phyloP scores from a whole-genome alignment of 2,329 filamentous ascomycete genomes.

The Aureobasidium sp. region DNA sequence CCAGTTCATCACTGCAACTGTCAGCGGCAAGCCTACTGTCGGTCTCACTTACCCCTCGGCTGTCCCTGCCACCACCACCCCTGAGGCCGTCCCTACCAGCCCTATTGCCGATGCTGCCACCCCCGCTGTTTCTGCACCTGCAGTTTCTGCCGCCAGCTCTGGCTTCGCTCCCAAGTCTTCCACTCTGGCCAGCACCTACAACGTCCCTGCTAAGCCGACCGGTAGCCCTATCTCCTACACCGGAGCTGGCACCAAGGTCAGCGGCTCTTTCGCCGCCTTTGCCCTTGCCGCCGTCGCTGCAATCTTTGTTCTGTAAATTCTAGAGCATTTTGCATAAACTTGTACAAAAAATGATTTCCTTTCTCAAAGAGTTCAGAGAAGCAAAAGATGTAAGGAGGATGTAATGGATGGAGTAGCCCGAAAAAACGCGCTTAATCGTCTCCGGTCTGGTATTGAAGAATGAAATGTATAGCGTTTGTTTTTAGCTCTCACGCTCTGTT shows the following conservation, averaged over 20 bases:
- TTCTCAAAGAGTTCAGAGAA: background rate
- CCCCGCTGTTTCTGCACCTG: slow-evolving; percentile 15
- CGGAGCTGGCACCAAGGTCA: slow-evolving; percentile 17
- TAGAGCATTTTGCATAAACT: background rate
- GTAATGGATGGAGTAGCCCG: slow-evolving; percentile 2
- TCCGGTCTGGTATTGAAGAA: slow-evolving; percentile 9
- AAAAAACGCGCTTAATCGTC: background rate
- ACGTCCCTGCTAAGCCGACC: slow-evolving; percentile 14
- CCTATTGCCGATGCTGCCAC: slow-evolving; percentile 13
- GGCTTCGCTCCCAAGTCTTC: background rate
- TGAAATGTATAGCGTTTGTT: background rate
- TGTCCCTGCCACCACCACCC: slow-evolving; percentile 22
- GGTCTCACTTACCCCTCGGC: slow-evolving; percentile 24
- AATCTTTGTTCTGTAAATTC: slow-evolving; percentile 18
- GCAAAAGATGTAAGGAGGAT: background rate
- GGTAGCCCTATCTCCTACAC: slow-evolving; percentile 17
- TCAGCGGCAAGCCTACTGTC: slow-evolving; percentile 24
- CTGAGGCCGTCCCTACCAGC: background rate
- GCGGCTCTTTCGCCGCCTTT: slow-evolving; percentile 15
- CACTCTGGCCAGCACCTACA: slow-evolving; percentile 13
- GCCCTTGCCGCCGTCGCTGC: slow-evolving; percentile 17
- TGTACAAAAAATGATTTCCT: background rate
- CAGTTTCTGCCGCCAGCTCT: slow-evolving; percentile 9
- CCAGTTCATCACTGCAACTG: slow-evolving; percentile 32
- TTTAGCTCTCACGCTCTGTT: background rate